Evolutionary conservation across 2,329 filamentous ascomycete genomes (phyloP).

Genomic region (Trichoderma atroviride): DNA sequence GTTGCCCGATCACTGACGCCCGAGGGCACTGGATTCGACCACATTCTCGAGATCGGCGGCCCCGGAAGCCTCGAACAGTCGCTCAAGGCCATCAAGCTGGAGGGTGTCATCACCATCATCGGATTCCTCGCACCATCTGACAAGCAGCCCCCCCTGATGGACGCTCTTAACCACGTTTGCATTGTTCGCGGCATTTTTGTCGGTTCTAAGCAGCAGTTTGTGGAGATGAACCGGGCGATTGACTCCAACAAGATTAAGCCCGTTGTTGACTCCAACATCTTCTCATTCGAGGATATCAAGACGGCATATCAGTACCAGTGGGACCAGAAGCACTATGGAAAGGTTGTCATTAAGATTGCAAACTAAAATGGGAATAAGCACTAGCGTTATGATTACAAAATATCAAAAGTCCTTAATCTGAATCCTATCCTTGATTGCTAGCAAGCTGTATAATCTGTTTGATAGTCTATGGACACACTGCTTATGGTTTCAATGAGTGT

Average conservation of each 20-base stretch:
- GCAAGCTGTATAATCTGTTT: neutral
- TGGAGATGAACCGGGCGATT: conserved; percentile 49
- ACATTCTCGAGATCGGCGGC: conserved; percentile 50
- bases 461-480: neutral
- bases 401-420: neutral
- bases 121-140: conserved; percentile 30
- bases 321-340: conserved; percentile 19
- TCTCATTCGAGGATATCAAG: conserved; percentile 43
- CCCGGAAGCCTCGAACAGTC: conserved; percentile 44
- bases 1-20: conserved; percentile 41
- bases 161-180: conserved; percentile 18
- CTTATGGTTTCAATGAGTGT: neutral
- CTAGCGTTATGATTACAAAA: neutral
- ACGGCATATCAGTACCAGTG: conserved; percentile 35
- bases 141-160: conserved; percentile 6
- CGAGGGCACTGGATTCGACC: conserved; percentile 43
- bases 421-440: neutral
- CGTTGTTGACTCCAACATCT: conserved; percentile 46
- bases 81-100: conserved; percentile 44
- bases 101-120: conserved; percentile 46
- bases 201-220: conserved; percentile 45
- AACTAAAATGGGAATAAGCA: neutral
- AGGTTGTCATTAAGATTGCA: conserved; percentile 2
- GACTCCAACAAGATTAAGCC: conserved; percentile 48
- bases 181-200: conserved; percentile 45